Percentiles rank a stretch among this genome's conserved stretches.
Evolutionary conservation across 768 basidiomycete genomes (phyloP).

Genomic region (Leccinum uliginosum): DNA sequence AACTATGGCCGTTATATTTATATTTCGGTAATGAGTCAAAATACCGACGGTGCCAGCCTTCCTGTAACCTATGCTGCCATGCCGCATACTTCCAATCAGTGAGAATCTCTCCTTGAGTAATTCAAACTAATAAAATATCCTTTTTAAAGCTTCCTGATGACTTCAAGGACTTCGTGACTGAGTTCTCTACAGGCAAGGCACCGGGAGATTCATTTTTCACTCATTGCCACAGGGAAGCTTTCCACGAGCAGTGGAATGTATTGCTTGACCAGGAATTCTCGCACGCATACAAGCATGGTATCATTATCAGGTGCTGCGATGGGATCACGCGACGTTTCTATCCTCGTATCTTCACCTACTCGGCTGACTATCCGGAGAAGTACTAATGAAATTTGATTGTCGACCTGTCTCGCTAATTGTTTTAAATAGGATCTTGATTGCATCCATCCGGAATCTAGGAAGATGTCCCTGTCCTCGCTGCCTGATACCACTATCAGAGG

Average conservation of each 20-base stretch:
- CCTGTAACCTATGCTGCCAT: not conserved
- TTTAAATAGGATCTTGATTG: too few species aligned
- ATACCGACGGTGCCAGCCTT: not conserved
- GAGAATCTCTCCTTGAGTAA: not conserved
- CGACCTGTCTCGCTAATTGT: too few species aligned
- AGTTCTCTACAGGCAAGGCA: not conserved
- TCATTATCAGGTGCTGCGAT: not conserved
- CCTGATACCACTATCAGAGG: too few species aligned
- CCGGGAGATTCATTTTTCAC: not conserved
- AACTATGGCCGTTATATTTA: not conserved
- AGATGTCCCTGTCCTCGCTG: too few species aligned
- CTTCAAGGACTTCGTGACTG: not conserved
- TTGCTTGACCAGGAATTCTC: not conserved
- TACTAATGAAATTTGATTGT: not conserved
- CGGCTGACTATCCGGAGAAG: not conserved
- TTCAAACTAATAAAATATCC: not conserved
- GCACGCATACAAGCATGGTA: not conserved
- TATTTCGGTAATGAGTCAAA: not conserved
- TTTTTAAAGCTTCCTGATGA: not conserved
- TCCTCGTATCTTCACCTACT: not conserved
- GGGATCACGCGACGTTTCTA: not conserved
- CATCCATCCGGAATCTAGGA: too few species aligned
- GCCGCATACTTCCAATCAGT: not conserved
- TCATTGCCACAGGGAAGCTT: not conserved
- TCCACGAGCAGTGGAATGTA: not conserved